Base-by-base conservation (phyloP, 352 stramenopile genomes). In the Plasmopara viticola region DNA sequence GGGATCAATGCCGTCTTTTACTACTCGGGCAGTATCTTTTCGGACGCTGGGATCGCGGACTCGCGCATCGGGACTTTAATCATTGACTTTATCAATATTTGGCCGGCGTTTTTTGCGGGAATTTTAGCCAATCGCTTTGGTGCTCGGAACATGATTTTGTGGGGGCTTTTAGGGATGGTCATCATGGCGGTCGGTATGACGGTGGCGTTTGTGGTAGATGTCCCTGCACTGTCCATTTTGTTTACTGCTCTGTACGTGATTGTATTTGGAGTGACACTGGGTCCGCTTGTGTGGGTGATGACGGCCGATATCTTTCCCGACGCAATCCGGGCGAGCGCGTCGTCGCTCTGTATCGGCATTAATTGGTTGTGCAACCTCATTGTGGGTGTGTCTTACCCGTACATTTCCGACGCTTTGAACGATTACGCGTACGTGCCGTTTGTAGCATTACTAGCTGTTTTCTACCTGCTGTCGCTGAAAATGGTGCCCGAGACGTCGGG, bases 281-380 rank as follows among this genome's bases (percentile, higher is more conserved):
- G 55, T 37, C 55, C 55, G 10, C 48, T 62, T 0, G 55, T 62
- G 44, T 62, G 55, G 55, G 55, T 62, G 4, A 62, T 62, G 48
- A 62, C 55, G 44, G 55, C 55, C 55, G 55, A 62, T 31, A 63
- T 63, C 4, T 63, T 63, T 51, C 56, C 56, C 31, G 57, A 64
- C 41, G 39, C 57, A 9, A 64, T 64, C 40, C 57, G 57, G 17
- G 51, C 57, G 20, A 64, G 57, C 25, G 57, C 57, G 10, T 64
- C 57, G 4, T 64, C 57, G 45, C 46, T 64, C 15, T 64, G 56
- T 25, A 75, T 79, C 20, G 66, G 74, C 31, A 62, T 62, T 38
- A 85, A 82, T 58, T 87, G 67, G 67, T 30, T 69, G 14, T 78
- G 56, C 51, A 86, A 83, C 58, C 62, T 86, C 25, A 44, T 75